A percentile compares a stretch with the other conserved stretches of the same genome.
Evolutionary conservation across 805 yeast genomes (phyloP).

Genomic region (Candida arabinofermentans): DNA sequence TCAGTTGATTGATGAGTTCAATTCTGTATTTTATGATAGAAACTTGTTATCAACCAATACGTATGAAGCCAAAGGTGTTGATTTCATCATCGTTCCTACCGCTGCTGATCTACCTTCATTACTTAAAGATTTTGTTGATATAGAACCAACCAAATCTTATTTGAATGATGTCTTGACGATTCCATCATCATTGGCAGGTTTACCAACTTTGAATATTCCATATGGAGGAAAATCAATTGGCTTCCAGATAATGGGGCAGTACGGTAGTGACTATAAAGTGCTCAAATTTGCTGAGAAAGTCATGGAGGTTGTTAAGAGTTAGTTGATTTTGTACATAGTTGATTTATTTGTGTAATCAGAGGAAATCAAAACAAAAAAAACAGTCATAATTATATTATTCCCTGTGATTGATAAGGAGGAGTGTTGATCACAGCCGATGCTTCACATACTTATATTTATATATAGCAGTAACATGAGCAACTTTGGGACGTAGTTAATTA

Average conservation of each 20-base stretch:
- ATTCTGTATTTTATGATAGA: conserved; percentile 50
- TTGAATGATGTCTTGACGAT: conserved; percentile 82
- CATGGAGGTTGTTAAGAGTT: conserved; percentile 2
- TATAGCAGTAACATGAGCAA: too few species aligned
- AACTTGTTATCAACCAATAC: conserved; percentile 36
- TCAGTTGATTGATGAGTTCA: conserved; percentile 59
- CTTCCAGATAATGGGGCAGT: conserved; percentile 81
- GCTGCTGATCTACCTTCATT: conserved; percentile 50
- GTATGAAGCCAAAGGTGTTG: conserved; percentile 45
- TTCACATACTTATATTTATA: too few species aligned
- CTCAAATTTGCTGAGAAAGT: conserved; percentile 34
- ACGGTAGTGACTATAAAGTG: conserved; percentile 70
- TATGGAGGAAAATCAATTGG: conserved; percentile 50
- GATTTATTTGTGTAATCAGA: too few species aligned
- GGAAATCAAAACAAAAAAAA: not conserved
- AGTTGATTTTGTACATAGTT: not conserved
- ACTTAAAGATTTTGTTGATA: conserved; percentile 13
- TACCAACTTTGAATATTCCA: conserved; percentile 84
- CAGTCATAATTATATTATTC: not conserved
- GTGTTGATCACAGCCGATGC: not conserved
- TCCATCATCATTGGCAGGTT: conserved; percentile 88
- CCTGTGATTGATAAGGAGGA: not conserved
- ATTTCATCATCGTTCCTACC: conserved; percentile 73
- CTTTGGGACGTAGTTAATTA: not conserved
- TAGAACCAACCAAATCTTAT: conserved; percentile 53